phyloP scores from a whole-genome alignment of 2,329 filamentous ascomycete species.

The Apiospora pterosperma region DNA sequence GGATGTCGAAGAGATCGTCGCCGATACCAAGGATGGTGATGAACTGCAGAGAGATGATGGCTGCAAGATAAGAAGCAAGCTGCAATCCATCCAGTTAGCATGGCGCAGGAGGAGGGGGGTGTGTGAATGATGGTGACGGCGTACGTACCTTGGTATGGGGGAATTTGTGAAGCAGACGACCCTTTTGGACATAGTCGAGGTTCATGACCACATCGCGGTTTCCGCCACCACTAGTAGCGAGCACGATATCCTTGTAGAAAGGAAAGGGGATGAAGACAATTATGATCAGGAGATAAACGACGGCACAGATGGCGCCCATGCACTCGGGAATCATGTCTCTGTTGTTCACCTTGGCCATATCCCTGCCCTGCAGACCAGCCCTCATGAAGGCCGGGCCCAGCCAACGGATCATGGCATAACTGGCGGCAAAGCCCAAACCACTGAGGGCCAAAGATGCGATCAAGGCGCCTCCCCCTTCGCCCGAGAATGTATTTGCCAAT shows the following conservation, averaged over 20 bases:
- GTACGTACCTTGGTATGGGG: constrained; percentile 80
- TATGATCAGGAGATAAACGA: constrained; percentile 85
- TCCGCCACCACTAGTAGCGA: constrained; percentile 87
- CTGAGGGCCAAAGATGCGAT: constrained; percentile 86
- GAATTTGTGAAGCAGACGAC: constrained; percentile 84
- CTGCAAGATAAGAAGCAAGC: constrained; percentile 93
- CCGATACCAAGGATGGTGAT: constrained; percentile 89
- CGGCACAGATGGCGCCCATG: constrained; percentile 90
- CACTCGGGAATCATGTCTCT: constrained; percentile 71
- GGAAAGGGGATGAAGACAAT: constrained; percentile 95
- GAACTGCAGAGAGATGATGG: constrained; percentile 86
- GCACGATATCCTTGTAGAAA: constrained; percentile 97
- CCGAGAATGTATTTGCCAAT: constrained; percentile 76
- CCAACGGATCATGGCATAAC: constrained; percentile 88
- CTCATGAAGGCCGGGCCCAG: constrained; percentile 85
- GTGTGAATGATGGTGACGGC: neutral
- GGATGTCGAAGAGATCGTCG: constrained; percentile 96
- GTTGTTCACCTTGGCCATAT: constrained; percentile 70
- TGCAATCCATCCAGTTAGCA: constrained; percentile 30
- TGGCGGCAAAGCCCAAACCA: constrained; percentile 75
- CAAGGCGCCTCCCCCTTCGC: constrained; percentile 78
- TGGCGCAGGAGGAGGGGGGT: neutral
- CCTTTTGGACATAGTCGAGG: constrained; percentile 70
- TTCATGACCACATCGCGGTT: constrained; percentile 83
- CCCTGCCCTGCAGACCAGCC: constrained; percentile 83